Evolutionary conservation across 805 yeast genomes (phyloP).

Genomic region (Nadsonia fulvescens): DNA sequence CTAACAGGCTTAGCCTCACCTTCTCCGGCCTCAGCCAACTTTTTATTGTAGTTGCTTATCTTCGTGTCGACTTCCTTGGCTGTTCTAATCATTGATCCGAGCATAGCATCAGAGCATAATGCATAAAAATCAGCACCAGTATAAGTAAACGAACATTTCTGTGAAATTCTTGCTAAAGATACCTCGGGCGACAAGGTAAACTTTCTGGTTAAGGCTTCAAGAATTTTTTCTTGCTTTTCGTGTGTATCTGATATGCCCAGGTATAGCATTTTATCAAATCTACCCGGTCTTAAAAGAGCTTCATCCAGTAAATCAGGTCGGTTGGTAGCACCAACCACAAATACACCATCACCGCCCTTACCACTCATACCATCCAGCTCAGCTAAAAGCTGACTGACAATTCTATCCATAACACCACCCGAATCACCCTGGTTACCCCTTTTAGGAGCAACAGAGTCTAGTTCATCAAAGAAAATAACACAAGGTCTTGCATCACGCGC

Average conservation of each 20-base stretch:
- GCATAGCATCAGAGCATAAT: conserved; percentile 84
- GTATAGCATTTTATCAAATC: conserved; percentile 90
- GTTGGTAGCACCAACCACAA: conserved; percentile 97
- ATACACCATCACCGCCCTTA: conserved; percentile 74
- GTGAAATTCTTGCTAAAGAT: conserved; percentile 39
- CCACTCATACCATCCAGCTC: conserved; percentile 91
- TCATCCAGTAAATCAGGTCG: conserved; percentile 91
- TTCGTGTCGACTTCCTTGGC: conserved; percentile 61
- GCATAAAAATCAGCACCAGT: conserved; percentile 99
- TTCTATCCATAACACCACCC: conserved; percentile 98
- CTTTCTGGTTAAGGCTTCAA: conserved; percentile 79
- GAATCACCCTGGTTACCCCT: conserved; percentile 98
- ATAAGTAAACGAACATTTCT: conserved; percentile 66
- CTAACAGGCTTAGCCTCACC: conserved; percentile 26
- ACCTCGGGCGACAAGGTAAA: conserved; percentile 38
- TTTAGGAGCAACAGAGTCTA: conserved; percentile 96
- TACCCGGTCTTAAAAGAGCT: conserved; percentile 80
- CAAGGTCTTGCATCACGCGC: conserved; percentile 97
- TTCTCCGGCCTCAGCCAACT: conserved; percentile 9
- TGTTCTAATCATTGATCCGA: conserved; percentile 86
- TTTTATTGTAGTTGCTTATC: conserved; percentile 32
- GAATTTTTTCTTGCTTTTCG: conserved; percentile 69
- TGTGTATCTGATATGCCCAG: conserved; percentile 85
- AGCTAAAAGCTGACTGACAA: conserved; percentile 85
- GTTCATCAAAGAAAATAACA: conserved; percentile 91